phyloP scores from a whole-genome alignment of 768 basidiomycete species.

The Sporobolomyces phaffii region DNA sequence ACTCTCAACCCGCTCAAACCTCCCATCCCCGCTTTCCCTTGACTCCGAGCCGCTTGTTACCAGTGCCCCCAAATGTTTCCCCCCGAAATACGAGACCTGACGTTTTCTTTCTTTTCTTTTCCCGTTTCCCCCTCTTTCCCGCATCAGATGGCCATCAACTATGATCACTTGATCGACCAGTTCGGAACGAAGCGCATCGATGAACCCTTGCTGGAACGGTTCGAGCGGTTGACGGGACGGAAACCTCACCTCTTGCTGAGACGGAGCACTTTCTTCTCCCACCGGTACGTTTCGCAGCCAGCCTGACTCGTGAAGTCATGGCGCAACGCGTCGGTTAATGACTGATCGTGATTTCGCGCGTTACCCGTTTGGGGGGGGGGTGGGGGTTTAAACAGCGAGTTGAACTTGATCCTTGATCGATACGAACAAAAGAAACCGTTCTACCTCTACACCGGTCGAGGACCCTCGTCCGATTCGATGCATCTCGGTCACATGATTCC shows the following conservation, averaged over 20 bases:
- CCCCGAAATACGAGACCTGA: slow-evolving; percentile 11
- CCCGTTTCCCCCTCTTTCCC: not conserved
- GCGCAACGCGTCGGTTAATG: no score
- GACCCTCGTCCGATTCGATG: slow-evolving; percentile 93
- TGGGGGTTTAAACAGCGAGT: no score
- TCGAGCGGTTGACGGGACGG: slow-evolving; percentile 82
- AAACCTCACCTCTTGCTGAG: slow-evolving; percentile 81
- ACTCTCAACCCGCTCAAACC: not conserved
- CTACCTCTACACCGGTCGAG: slow-evolving; percentile 94
- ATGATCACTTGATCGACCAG: slow-evolving; percentile 86
- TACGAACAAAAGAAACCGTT: slow-evolving; percentile 97
- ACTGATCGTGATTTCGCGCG: no score
- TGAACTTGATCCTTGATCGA: slow-evolving; percentile 86
- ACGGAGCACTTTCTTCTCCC: slow-evolving; percentile 94
- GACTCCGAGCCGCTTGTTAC: no score
- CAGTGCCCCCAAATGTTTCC: no score
- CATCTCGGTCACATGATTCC: slow-evolving; percentile 97
- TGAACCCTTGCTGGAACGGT: slow-evolving; percentile 68
- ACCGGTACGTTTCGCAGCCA: slow-evolving; percentile 65
- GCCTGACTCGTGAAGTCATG: no score
- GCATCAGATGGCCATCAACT: slow-evolving; percentile 68
- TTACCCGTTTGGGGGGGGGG: no score
- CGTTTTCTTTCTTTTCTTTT: not conserved
- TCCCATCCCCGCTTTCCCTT: no score
- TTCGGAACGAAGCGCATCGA: slow-evolving; percentile 87